Evolutionary conservation across 1,284 basidiomycete species (phyloP), one percentile per base, ranked within the genome.

Genomic region (Microbotryum violaceum): DNA sequence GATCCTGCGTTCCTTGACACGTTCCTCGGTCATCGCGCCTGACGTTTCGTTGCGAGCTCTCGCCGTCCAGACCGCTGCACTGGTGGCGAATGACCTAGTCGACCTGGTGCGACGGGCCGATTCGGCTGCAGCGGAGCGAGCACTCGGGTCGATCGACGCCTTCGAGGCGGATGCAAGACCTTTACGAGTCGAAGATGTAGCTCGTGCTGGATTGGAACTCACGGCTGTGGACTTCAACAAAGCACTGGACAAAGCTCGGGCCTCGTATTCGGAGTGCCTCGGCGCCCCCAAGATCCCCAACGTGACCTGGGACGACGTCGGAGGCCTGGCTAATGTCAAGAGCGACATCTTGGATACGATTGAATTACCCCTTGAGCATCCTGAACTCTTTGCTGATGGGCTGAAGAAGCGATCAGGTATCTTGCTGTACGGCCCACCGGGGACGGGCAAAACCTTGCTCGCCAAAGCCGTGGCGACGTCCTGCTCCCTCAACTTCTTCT

Each of bases 271-370:
- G 20, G 89, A 93, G 73, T 91, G 83, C 71, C 96, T 98, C 60
- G 94, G 94, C 16, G 91, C 92, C 21, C 96, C 96, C 0, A 93
- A 89, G 72, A 98, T 99, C 56, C 96, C 96, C 1, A 89, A 84
- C 65, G 93, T 99, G 0, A 84, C 89, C 0, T 99, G 96, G 96
- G 91, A 97, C 76, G 96, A 98, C 74, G 88, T 99, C 18, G 96
- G 96, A 48, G 96, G 96, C 8, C 79, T 99, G 21, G 86, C 85
- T 1, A 79, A 81, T 64, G 91, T 97, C 62, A 98, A 97, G 76
- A 77, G 83, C 49, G 94, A 97, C 70, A 97, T 99, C 61, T 79
- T 98, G 68, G 94, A 99, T 71, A 99, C 94, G 20, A 90, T 98
- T 53, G 93, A 98, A 74, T 79, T 99, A 4, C 96, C 96, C 0